These are phyloP conservation scores for Phytomonas serpens DNA, from an alignment of 208 protist genomes.

Conservation along the genomic window DNA sequence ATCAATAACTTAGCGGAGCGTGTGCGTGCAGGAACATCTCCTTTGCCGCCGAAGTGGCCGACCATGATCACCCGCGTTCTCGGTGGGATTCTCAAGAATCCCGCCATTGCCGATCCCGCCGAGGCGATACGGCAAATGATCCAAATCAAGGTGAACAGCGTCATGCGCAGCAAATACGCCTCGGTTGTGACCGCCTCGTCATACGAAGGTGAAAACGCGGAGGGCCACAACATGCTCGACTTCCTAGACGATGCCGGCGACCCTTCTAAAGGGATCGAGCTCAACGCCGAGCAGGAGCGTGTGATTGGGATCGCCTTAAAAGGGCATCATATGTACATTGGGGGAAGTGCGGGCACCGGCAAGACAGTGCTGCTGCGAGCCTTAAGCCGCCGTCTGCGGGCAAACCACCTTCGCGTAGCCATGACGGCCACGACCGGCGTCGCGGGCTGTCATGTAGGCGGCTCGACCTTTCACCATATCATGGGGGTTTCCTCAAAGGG, in stretches of 20 bases:
- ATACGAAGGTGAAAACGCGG: conserved; percentile 16
- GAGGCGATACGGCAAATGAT: conserved; percentile 74
- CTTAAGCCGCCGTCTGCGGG: conserved; percentile 60
- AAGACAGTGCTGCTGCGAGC: conserved; percentile 82
- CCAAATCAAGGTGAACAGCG: conserved; percentile 68
- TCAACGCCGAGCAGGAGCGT: conserved; percentile 79
- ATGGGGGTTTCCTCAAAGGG: conserved; percentile 66
- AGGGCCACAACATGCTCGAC: not conserved
- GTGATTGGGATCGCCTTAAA: conserved; percentile 78
- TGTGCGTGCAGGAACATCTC: conserved; percentile 39
- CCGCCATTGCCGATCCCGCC: conserved; percentile 53
- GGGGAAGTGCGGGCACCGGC: conserved; percentile 83
- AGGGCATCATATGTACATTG: conserved; percentile 83
- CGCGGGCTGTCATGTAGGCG: conserved; percentile 85
- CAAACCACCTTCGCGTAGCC: conserved; percentile 71
- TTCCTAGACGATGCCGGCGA: conserved; percentile 25
- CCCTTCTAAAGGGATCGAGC: conserved; percentile 30
- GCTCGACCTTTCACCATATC: conserved; percentile 87
- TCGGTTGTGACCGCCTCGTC: conserved; percentile 47
- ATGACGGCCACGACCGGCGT: conserved; percentile 89
- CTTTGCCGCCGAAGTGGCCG: conserved; percentile 64
- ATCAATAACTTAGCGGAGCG: conserved; percentile 58
- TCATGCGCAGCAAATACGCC: conserved; percentile 64
- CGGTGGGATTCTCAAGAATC: conserved; percentile 50
- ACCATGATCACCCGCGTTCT: conserved; percentile 49